Evolutionary conservation across 2,329 filamentous ascomycete species (phyloP).

Genomic region (Fusarium sp.): DNA sequence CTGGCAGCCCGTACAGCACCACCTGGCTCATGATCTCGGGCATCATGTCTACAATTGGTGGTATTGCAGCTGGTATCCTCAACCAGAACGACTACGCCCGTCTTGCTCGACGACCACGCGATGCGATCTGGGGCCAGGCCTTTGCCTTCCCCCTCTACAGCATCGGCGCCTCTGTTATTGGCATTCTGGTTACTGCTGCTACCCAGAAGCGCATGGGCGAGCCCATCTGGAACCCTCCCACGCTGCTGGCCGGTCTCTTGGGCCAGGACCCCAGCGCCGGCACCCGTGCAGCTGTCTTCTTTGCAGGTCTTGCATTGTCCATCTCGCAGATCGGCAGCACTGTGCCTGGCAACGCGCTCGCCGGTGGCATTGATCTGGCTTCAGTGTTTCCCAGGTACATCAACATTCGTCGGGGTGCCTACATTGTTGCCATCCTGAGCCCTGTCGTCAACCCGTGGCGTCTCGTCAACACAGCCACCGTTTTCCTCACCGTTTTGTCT

Average conservation of each 20-base stretch:
- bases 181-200: conserved; percentile 53
- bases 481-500: conserved; percentile 50
- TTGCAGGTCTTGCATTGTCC: conserved; percentile 49
- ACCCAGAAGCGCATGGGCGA: conserved; percentile 51
- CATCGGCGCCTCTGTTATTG: conserved; percentile 50
- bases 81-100: conserved; percentile 54
- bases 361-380: conserved; percentile 53
- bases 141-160: conserved; percentile 50
- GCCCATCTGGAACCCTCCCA: conserved; percentile 52
- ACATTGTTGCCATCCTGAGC: conserved; percentile 49
- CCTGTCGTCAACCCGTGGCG: conserved; percentile 52
- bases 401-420: conserved; percentile 52
- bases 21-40: conserved; percentile 52
- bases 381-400: conserved; percentile 51
- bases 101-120: conserved; percentile 44
- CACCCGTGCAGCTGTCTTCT: conserved; percentile 51
- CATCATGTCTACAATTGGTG: conserved; percentile 50
- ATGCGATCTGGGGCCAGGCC: conserved; percentile 50
- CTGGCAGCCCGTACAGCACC: conserved; percentile 45
- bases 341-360: conserved; percentile 50
- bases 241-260: conserved; percentile 48
- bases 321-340: conserved; percentile 52
- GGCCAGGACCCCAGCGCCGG: conserved; percentile 45
- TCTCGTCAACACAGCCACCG: conserved; percentile 50
- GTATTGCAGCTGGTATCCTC: conserved; percentile 51